Evolutionary conservation across 108 stramenopile species (phyloP).

Genomic region (Cylindrotheca closterium): DNA sequence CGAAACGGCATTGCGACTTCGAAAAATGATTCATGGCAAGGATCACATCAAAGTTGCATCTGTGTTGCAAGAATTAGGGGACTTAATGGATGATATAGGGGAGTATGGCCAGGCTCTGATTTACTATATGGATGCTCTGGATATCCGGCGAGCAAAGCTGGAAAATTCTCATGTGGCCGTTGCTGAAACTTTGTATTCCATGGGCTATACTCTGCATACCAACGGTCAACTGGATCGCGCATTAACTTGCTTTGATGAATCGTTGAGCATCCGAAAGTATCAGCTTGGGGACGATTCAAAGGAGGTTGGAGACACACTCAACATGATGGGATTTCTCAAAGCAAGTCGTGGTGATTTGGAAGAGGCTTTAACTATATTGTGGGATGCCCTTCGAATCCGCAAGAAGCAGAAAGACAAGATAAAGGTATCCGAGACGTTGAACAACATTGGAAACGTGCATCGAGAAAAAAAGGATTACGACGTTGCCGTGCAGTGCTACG

Average conservation of each 20-base stretch:
- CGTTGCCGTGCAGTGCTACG: slow-evolving; percentile 63
- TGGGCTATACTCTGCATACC: slow-evolving; percentile 70
- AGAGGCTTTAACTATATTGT: slow-evolving; percentile 49
- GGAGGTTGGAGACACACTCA: slow-evolving; percentile 73
- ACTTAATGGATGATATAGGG: slow-evolving; percentile 70
- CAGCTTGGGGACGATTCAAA: slow-evolving; percentile 55
- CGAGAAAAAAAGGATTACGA: slow-evolving; percentile 59
- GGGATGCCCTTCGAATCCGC: slow-evolving; percentile 68
- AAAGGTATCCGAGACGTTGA: slow-evolving; percentile 76
- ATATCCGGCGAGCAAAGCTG: slow-evolving; percentile 48
- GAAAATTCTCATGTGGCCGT: slow-evolving; percentile 59
- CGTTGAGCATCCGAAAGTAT: slow-evolving; percentile 56
- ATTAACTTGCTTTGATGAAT: slow-evolving; percentile 59
- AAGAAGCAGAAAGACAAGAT: slow-evolving; percentile 55
- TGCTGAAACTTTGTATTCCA: slow-evolving; percentile 65
- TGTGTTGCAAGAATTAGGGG: slow-evolving; percentile 72
- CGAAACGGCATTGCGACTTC: slow-evolving; percentile 59
- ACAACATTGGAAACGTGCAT: slow-evolving; percentile 79
- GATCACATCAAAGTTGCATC: slow-evolving; percentile 68
- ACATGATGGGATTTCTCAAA: slow-evolving; percentile 76
- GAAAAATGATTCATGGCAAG: slow-evolving; percentile 60
- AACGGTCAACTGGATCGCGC: slow-evolving; percentile 56
- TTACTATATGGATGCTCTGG: slow-evolving; percentile 66
- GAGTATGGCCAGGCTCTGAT: slow-evolving; percentile 63
- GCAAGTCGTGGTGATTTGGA: slow-evolving; percentile 59